Evolutionary conservation across 2,329 filamentous ascomycete species (phyloP).

Genomic region (Aspergillus ochraceus): DNA sequence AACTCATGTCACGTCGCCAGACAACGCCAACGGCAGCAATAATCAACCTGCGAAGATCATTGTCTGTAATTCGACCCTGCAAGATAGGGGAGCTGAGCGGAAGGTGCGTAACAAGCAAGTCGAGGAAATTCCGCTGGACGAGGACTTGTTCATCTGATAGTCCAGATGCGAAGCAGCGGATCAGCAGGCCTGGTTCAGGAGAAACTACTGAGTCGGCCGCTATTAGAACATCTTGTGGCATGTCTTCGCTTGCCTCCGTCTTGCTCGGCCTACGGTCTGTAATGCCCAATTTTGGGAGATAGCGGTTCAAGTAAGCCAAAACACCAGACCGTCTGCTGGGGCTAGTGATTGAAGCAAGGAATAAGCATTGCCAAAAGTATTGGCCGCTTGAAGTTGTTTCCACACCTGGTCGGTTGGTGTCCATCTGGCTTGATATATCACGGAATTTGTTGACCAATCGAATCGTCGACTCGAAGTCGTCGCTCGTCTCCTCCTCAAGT

Average conservation of each 20-base stretch:
- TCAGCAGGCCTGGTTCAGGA: constrained; percentile 85
- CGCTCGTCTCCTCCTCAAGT: constrained; percentile 91
- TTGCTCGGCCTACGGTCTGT: constrained; percentile 32
- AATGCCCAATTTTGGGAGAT: constrained; percentile 69
- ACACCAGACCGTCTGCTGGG: constrained; percentile 81
- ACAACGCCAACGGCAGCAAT: constrained; percentile 85
- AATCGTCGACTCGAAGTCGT: constrained; percentile 90
- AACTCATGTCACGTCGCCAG: constrained; percentile 87
- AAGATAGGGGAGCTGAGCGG: constrained; percentile 81
- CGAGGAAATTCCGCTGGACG: constrained; percentile 90
- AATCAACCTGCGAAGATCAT: constrained; percentile 79
- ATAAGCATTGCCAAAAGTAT: constrained; percentile 98
- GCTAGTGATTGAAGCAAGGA: constrained; percentile 88
- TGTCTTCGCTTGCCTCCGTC: constrained; percentile 28
- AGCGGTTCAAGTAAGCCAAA: constrained; percentile 78
- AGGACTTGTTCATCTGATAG: constrained; percentile 83
- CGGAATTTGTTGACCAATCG: constrained; percentile 78
- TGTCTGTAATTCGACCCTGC: constrained; percentile 68
- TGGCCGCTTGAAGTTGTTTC: constrained; percentile 65
- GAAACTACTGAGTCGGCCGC: constrained; percentile 53
- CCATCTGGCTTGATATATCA: constrained; percentile 56
- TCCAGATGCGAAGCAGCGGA: constrained; percentile 90
- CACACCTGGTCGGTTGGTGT: constrained; percentile 50
- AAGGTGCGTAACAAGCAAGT: constrained; percentile 85
- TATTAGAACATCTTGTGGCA: constrained; percentile 30